A percentile compares a stretch with the other conserved stretches of the same genome.
phyloP scores from a whole-genome alignment of 176 grass and related monocot species.

The Cenchrus americanus region DNA sequence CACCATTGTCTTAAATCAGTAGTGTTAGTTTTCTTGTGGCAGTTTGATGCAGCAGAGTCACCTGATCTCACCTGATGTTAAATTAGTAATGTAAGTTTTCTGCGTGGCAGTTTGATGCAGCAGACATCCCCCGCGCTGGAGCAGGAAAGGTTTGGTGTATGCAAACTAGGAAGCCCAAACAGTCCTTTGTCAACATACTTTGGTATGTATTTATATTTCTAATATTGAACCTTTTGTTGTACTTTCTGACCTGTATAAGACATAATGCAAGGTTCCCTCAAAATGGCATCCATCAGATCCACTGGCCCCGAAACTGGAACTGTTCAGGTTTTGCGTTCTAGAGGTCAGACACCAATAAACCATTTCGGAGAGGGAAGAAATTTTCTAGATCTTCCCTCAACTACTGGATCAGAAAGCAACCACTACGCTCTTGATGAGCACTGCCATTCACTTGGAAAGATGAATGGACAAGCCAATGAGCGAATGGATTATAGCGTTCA shows the following conservation, averaged over 20 bases:
- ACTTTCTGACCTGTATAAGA: slow-evolving; percentile 39
- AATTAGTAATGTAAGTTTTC: slow-evolving; percentile 32
- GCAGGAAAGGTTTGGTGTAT: slow-evolving; percentile 48
- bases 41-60: slow-evolving; percentile 64
- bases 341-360: slow-evolving; percentile 48
- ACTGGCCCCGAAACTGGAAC: slow-evolving; percentile 61
- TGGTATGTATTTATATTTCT: slow-evolving; percentile 59
- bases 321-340: slow-evolving; percentile 51
- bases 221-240: slow-evolving; percentile 30
- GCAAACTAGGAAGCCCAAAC: slow-evolving; percentile 58
- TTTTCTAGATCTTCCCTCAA: slow-evolving; percentile 37
- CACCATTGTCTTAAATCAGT: slow-evolving; percentile 14
- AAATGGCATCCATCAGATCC: slow-evolving; percentile 44
- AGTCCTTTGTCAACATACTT: slow-evolving; percentile 58
- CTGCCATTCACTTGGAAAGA: slow-evolving; percentile 62
- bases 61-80: background rate
- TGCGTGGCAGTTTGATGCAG: slow-evolving; percentile 61
- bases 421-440: slow-evolving; percentile 46
- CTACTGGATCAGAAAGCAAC: slow-evolving; percentile 44
- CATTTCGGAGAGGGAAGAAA: slow-evolving; percentile 55
- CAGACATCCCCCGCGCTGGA: slow-evolving; percentile 56
- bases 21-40: slow-evolving; percentile 13
- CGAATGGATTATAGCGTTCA: slow-evolving; percentile 62
- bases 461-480: slow-evolving; percentile 43
- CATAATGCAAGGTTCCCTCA: slow-evolving; percentile 46